phyloP scores from a whole-genome alignment of 2,329 filamentous ascomycete genomes.

The Colletotrichum sp. region DNA sequence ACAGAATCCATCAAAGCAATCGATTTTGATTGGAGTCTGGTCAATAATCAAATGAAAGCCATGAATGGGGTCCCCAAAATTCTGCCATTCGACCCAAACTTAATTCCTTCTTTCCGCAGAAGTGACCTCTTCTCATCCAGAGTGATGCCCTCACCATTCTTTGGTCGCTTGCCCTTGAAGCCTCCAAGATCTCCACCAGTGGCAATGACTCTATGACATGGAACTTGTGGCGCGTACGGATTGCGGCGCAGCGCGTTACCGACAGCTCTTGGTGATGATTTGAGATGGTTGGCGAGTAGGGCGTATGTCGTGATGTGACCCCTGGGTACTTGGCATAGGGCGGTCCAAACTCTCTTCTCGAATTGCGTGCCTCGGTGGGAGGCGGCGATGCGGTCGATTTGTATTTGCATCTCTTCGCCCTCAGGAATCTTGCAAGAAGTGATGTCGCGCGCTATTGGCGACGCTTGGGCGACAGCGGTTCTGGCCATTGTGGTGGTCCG shows the following conservation, averaged over 20 bases:
- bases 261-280: slow-evolving; percentile 76
- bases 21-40: background rate
- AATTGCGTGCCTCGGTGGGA: slow-evolving; percentile 52
- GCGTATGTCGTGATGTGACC: slow-evolving; percentile 82
- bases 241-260: slow-evolving; percentile 80
- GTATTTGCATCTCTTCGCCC: slow-evolving; percentile 36
- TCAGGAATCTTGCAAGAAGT: background rate
- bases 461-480: background rate
- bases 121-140: slow-evolving; percentile 68
- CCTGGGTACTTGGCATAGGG: slow-evolving; percentile 77
- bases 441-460: background rate
- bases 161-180: slow-evolving; percentile 95
- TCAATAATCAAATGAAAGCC: slow-evolving; percentile 39
- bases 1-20: background rate
- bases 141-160: slow-evolving; percentile 67
- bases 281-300: slow-evolving; percentile 69
- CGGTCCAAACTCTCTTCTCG: slow-evolving; percentile 70
- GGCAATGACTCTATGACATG: slow-evolving; percentile 82
- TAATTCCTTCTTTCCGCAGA: slow-evolving; percentile 67
- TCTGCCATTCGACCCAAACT: slow-evolving; percentile 63
- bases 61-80: slow-evolving; percentile 63
- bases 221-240: slow-evolving; percentile 82
- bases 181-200: slow-evolving; percentile 76
- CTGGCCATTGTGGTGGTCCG: slow-evolving; percentile 2
- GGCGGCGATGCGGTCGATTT: slow-evolving; percentile 49